A percentile compares a stretch with the other conserved stretches of the same genome.
Conservation (phyloP, 2,329 filamentous ascomycete species). For the Exserohilum rostratum region DNA sequence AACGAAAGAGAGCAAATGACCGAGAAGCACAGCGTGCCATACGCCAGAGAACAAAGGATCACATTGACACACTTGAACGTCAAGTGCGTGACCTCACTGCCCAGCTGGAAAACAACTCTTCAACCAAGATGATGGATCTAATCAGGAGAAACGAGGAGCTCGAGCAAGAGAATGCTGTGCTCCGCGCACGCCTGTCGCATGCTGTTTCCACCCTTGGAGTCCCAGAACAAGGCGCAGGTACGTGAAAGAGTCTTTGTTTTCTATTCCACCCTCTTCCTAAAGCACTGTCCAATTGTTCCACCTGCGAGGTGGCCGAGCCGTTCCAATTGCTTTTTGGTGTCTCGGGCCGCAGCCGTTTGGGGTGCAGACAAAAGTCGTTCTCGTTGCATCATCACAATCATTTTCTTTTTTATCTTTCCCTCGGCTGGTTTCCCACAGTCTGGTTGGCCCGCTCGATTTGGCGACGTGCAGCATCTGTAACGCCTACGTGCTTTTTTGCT, state of each 20-base stretch:
- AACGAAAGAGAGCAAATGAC: constrained; percentile 66
- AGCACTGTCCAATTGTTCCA: constrained; percentile 38
- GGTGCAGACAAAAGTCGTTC: constrained; percentile 27
- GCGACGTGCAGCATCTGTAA: constrained; percentile 37
- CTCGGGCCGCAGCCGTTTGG: constrained; percentile 33
- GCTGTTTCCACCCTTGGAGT: constrained; percentile 49
- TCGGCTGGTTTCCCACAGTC: constrained; percentile 15
- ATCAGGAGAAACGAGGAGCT: constrained; percentile 60
- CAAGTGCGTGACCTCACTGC: constrained; percentile 60
- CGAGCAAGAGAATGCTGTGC: constrained; percentile 60
- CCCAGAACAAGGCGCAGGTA: constrained; percentile 47
- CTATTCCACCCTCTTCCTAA: constrained; percentile 14
- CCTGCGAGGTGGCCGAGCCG: constrained; percentile 12
- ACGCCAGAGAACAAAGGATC: constrained; percentile 64
- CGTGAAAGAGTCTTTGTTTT: constrained; percentile 28
- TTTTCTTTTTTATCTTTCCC: constrained; percentile 18
- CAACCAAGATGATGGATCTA: constrained; percentile 57
- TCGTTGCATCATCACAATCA: constrained; percentile 22
- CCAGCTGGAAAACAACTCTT: constrained; percentile 53
- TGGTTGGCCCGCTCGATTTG: constrained; percentile 24
- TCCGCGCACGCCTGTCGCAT: constrained; percentile 58
- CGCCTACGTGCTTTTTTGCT: constrained; percentile 13
- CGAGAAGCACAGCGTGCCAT: constrained; percentile 66
- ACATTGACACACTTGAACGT: constrained; percentile 63
- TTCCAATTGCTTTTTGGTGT: constrained; percentile 38